Conservation (phyloP, 345 rosid genomes). For the Hypericum androsaemum region DNA sequence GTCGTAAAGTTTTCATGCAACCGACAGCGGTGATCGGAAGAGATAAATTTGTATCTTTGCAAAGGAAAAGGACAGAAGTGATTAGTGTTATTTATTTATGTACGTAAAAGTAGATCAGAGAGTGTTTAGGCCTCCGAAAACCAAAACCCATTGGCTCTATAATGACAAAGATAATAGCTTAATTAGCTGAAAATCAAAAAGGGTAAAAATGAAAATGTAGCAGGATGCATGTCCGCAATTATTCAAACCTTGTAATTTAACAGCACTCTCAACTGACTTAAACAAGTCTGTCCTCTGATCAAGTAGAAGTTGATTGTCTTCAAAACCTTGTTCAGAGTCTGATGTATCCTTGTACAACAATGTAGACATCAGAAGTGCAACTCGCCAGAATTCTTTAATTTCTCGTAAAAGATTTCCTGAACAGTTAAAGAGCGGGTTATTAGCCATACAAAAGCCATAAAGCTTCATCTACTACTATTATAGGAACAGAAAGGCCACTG, state of each 20-base stretch:
- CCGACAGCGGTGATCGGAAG: too few species aligned
- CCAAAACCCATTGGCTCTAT: too few species aligned
- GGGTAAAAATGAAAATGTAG: not conserved
- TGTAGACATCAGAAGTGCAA: constrained; percentile 54
- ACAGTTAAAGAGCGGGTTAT: constrained; percentile 2
- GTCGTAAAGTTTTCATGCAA: too few species aligned
- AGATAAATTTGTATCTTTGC: too few species aligned
- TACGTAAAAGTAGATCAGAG: too few species aligned
- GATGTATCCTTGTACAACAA: constrained; percentile 35
- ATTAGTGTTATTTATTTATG: too few species aligned
- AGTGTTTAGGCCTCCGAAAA: too few species aligned
- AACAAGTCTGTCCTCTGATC: constrained; percentile 46
- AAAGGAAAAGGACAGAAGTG: too few species aligned
- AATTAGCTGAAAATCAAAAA: not conserved
- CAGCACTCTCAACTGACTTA: constrained; percentile 39
- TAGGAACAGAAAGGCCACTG: too few species aligned
- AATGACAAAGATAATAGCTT: too few species aligned
- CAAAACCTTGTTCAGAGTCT: constrained; percentile 25
- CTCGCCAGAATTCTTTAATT: constrained; percentile 79
- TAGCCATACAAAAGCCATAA: too few species aligned
- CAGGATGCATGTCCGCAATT: not conserved
- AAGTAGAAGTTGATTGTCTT: constrained; percentile 28
- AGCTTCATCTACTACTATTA: too few species aligned
- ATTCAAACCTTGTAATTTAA: constrained; percentile 48
- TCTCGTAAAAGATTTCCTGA: constrained; percentile 72